Percentiles rank a stretch among this genome's conserved stretches.
phyloP scores from a whole-genome alignment of 2,329 filamentous ascomycete species.

The Stachybotrys chlorohalonatus region DNA sequence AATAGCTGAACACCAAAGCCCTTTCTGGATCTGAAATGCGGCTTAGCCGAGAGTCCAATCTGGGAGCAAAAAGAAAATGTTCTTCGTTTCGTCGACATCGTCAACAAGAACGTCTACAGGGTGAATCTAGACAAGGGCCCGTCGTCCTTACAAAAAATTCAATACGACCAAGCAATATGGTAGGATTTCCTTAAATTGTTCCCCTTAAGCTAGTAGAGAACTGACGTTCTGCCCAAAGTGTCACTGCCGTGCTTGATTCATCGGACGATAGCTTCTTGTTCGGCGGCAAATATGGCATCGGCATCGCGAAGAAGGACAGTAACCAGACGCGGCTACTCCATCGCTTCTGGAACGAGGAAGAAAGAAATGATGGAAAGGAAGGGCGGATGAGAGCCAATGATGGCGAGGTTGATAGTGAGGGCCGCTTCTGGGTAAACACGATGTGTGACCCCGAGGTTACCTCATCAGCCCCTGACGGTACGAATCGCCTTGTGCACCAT shows the following conservation, averaged over 20 bases:
- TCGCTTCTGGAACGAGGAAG: conserved; percentile 6
- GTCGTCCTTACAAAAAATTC: conserved; percentile 3
- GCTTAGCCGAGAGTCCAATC: conserved; percentile 7
- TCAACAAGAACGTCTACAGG: conserved; percentile 6
- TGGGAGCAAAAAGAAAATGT: conserved; percentile 8
- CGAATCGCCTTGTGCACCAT: not conserved
- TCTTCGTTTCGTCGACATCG: conserved; percentile 10
- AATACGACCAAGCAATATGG: conserved; percentile 7
- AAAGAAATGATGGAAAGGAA: conserved; percentile 4
- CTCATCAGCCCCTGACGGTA: conserved; percentile 5
- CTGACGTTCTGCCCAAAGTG: not conserved
- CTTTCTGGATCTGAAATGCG: conserved; percentile 8
- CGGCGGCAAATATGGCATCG: conserved; percentile 9
- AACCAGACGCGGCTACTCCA: conserved; percentile 1
- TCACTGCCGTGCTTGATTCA: conserved; percentile 6
- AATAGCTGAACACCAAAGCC: conserved; percentile 3
- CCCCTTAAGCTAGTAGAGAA: not conserved
- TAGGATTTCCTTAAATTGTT: not conserved
- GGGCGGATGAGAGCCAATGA: conserved; percentile 9
- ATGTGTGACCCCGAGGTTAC: conserved; percentile 7
- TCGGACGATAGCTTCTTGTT: conserved; percentile 7
- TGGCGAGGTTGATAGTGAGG: conserved; percentile 7
- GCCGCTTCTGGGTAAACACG: conserved; percentile 8
- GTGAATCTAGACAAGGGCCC: conserved; percentile 6
- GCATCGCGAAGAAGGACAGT: conserved; percentile 5